Percentiles rank a stretch among this genome's conserved stretches.
Evolutionary conservation across 2,329 filamentous ascomycete genomes (phyloP).

Genomic region (Alternaria solani): DNA sequence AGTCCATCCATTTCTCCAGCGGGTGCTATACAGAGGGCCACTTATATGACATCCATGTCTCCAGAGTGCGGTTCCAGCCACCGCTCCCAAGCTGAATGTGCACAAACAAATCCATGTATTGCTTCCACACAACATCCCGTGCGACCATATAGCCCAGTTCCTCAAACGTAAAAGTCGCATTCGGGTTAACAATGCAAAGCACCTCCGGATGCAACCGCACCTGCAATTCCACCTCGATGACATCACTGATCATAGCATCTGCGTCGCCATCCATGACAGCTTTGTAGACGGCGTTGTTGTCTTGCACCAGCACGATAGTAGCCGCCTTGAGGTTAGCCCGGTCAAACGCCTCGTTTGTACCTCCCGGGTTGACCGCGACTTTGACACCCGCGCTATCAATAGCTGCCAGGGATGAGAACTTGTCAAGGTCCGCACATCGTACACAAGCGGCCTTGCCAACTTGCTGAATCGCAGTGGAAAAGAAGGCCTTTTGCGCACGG

Average conservation of each 20-base stretch:
- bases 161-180: slow-evolving; percentile 23
- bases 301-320: slow-evolving; percentile 16
- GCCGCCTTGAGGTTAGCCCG: slow-evolving; percentile 19
- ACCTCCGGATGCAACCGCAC: slow-evolving; percentile 16
- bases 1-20: not conserved
- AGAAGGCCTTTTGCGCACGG: slow-evolving; percentile 15
- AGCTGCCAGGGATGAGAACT: slow-evolving; percentile 15
- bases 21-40: slow-evolving; percentile 20
- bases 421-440: slow-evolving; percentile 13
- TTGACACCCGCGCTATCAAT: slow-evolving; percentile 21
- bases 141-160: slow-evolving; percentile 21
- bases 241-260: slow-evolving; percentile 24
- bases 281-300: slow-evolving; percentile 23
- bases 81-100: slow-evolving; percentile 19
- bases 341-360: slow-evolving; percentile 25
- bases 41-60: slow-evolving; percentile 26
- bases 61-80: slow-evolving; percentile 21
- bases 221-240: slow-evolving; percentile 24
- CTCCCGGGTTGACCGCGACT: slow-evolving; percentile 21
- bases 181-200: slow-evolving; percentile 16
- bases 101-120: slow-evolving; percentile 23
- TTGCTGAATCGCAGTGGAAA: slow-evolving; percentile 16
- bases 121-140: slow-evolving; percentile 20
- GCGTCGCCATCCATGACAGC: slow-evolving; percentile 22
- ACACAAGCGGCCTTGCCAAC: slow-evolving; percentile 24